Evolutionary conservation across 2,329 filamentous ascomycete genomes (phyloP).

Genomic region (Ascochyta viciae-villosae): DNA sequence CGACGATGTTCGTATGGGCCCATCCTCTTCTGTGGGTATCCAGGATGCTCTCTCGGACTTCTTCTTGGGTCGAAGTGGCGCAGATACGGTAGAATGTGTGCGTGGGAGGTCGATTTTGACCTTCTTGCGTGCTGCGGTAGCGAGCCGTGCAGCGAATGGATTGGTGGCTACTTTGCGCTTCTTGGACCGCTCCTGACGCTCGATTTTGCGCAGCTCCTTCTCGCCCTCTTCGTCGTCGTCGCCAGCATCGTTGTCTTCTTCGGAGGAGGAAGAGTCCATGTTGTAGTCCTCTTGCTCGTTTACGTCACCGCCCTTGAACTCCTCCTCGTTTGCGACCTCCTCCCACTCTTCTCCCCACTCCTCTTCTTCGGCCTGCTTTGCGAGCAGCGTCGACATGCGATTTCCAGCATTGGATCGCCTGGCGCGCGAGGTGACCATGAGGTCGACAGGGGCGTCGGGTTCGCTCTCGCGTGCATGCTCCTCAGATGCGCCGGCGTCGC

Average conservation of each 20-base stretch:
- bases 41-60: constrained; percentile 75
- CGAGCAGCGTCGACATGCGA: constrained; percentile 50
- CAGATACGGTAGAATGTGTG: constrained; percentile 56
- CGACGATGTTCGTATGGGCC: constrained; percentile 67
- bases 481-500: constrained; percentile 24
- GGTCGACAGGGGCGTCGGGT: constrained; percentile 38
- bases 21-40: constrained; percentile 69
- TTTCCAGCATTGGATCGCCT: constrained; percentile 51
- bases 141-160: constrained; percentile 46
- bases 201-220: constrained; percentile 80
- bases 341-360: constrained; percentile 64
- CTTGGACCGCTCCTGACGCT: constrained; percentile 68
- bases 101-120: constrained; percentile 48
- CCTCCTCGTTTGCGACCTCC: constrained; percentile 67
- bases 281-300: constrained; percentile 74
- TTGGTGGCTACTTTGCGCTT: constrained; percentile 78
- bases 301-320: constrained; percentile 58
- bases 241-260: constrained; percentile 71
- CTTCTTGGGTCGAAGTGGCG: constrained; percentile 64
- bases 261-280: constrained; percentile 80
- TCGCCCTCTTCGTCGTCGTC: constrained; percentile 87
- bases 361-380: constrained; percentile 47
- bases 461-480: constrained; percentile 32
- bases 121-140: constrained; percentile 49
- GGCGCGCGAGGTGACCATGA: constrained; percentile 50